phyloP scores from a whole-genome alignment of 2,329 filamentous ascomycete species.

The Orbilia javanica region DNA sequence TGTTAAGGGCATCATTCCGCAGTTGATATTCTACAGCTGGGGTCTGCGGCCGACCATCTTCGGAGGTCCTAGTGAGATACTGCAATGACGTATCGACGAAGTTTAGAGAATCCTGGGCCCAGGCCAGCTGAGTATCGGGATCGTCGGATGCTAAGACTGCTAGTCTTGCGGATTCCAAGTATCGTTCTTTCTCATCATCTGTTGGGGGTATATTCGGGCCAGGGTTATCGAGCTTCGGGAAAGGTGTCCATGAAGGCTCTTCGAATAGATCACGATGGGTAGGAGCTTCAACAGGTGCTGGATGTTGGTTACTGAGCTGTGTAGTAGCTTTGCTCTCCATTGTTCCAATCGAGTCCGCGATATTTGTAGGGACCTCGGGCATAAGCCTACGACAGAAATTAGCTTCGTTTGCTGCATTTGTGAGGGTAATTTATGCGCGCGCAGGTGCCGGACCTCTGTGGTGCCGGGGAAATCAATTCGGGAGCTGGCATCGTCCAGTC shows the following conservation, averaged over 20 bases:
- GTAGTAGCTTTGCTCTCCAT: constrained; percentile 58
- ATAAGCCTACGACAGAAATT: constrained; percentile 75
- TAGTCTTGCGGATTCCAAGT: constrained; percentile 84
- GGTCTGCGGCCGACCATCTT: constrained; percentile 77
- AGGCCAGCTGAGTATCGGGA: constrained; percentile 94
- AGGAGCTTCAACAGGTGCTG: constrained; percentile 54
- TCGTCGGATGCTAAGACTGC: constrained; percentile 93
- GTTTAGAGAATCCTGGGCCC: constrained; percentile 91
- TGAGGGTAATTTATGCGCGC: not conserved
- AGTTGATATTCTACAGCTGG: constrained; percentile 91
- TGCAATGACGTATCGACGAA: constrained; percentile 88
- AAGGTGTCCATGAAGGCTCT: constrained; percentile 87
- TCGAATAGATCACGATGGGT: constrained; percentile 61
- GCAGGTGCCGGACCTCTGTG: constrained; percentile 72
- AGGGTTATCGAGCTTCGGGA: constrained; percentile 82
- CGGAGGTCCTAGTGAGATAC: constrained; percentile 76
- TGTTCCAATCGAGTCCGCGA: constrained; percentile 78
- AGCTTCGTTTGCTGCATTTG: not conserved
- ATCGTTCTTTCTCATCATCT: constrained; percentile 92
- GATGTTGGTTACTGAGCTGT: constrained; percentile 61
- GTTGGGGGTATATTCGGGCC: constrained; percentile 91
- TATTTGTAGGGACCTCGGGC: constrained; percentile 95
- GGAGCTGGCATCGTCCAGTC: constrained; percentile 76
- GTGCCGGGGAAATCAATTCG: constrained; percentile 77
- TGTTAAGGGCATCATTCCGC: constrained; percentile 87